phyloP scores from a whole-genome alignment of 192 early-diverging fungal species.

The Martensiomyces pterosporus region DNA sequence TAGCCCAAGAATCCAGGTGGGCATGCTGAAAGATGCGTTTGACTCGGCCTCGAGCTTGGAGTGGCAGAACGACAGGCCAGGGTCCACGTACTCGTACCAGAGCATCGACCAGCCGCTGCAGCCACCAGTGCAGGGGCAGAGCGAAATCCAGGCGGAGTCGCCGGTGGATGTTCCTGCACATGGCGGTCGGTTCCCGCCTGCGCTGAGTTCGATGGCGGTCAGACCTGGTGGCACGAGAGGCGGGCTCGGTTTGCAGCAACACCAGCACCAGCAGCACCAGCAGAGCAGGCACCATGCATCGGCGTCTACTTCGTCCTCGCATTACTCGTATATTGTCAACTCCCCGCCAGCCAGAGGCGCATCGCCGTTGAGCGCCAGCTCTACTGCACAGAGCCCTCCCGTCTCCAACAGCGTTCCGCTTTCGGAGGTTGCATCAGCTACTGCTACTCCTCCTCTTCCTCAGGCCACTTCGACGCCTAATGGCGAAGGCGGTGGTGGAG shows the following conservation, averaged over 20 bases:
- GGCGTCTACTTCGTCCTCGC: slow-evolving; percentile 38
- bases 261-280: no score
- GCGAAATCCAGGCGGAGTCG: slow-evolving; percentile 35
- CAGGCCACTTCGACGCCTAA: no score
- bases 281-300: slow-evolving; percentile 39
- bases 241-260: slow-evolving; percentile 23
- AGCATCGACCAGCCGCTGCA: slow-evolving; percentile 15
- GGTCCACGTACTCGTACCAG: slow-evolving; percentile 33
- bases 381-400: no score
- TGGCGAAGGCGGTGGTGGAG: no score
- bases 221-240: slow-evolving; percentile 20
- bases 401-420: no score
- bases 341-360: no score
- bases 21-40: slow-evolving; percentile 32
- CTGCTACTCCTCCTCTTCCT: no score
- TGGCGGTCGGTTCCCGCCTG: slow-evolving; percentile 28
- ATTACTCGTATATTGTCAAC: slow-evolving; percentile 27
- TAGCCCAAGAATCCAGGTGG: slow-evolving; percentile 25
- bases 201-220: slow-evolving; percentile 39
- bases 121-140: no score
- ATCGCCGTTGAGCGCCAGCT: no score
- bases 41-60: slow-evolving; percentile 42
- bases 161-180: slow-evolving; percentile 29
- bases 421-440: no score
- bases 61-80: slow-evolving; percentile 38